Percentiles rank a stretch among this genome's conserved stretches.
Evolutionary conservation across 2,329 filamentous ascomycete genomes (phyloP).

Genomic region (Ascochyta koolunga): DNA sequence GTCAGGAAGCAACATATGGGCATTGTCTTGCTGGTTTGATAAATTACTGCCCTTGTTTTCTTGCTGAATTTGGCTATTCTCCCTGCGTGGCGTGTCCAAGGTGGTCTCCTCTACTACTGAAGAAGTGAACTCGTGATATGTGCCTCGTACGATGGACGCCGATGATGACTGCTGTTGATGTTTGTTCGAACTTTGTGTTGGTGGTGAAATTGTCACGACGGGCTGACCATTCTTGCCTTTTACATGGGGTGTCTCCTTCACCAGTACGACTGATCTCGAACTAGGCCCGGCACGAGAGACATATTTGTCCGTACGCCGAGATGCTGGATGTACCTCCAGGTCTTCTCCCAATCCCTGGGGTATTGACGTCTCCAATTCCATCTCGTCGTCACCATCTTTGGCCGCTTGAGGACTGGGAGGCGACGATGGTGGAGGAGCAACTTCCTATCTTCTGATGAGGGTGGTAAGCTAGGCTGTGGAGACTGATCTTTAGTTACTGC

Average conservation of each 20-base stretch:
- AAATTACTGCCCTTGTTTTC: not conserved
- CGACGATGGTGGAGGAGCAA: conserved; percentile 23
- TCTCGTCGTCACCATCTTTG: conserved; percentile 32
- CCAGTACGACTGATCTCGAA: conserved; percentile 27
- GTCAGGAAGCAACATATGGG: not conserved
- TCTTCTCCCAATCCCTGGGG: conserved; percentile 40
- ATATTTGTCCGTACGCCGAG: not conserved
- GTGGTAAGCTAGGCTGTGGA: not conserved
- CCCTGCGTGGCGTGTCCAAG: not conserved
- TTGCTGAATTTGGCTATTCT: not conserved
- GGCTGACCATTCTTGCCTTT: conserved; percentile 23
- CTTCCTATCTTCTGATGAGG: conserved; percentile 21
- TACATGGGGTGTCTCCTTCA: conserved; percentile 38
- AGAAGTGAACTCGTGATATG: conserved; percentile 25
- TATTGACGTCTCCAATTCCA: conserved; percentile 37
- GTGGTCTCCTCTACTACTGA: conserved; percentile 7
- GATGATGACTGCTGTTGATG: conserved; percentile 29
- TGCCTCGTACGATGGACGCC: conserved; percentile 32
- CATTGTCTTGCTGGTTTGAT: not conserved
- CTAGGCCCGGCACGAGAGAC: not conserved
- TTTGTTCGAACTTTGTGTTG: conserved; percentile 19
- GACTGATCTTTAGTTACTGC: not conserved
- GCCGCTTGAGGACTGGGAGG: conserved; percentile 13
- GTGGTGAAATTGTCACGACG: not conserved
- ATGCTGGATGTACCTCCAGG: not conserved